Percentiles rank a stretch among this genome's conserved stretches.
These are phyloP conservation scores for Furculomyces boomerangus DNA, from an alignment of 371 early-diverging fungal genomes.

Conservation along the genomic window DNA sequence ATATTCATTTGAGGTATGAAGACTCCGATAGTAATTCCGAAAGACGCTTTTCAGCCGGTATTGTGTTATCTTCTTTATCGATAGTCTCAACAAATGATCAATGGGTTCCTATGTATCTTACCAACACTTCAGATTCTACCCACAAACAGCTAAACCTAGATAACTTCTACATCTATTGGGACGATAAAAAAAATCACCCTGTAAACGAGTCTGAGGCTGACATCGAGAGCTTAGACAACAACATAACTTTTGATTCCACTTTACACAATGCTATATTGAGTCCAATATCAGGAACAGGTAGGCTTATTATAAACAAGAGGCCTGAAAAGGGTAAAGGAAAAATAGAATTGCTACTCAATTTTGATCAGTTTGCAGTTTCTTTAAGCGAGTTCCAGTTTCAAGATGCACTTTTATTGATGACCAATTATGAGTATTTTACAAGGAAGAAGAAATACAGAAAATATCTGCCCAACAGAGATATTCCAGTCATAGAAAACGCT, in stretches of 20 bases:
- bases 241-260: constrained; percentile 25
- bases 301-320: constrained; percentile 51
- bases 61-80: constrained; percentile 76
- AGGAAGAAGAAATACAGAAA: constrained; percentile 62
- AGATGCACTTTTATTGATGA: constrained; percentile 58
- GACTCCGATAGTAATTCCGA: constrained; percentile 59
- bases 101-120: constrained; percentile 68
- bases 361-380: constrained; percentile 83
- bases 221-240: background rate
- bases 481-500: constrained; percentile 65
- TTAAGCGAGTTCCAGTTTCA: constrained; percentile 80
- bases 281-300: constrained; percentile 86
- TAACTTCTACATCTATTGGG: constrained; percentile 77
- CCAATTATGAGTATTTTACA: constrained; percentile 59
- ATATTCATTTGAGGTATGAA: constrained; percentile 91
- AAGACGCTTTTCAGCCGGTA: constrained; percentile 75
- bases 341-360: constrained; percentile 45
- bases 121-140: constrained; percentile 53
- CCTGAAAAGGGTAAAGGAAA: constrained; percentile 44
- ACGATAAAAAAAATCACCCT: constrained; percentile 36
- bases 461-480: constrained; percentile 53
- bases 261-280: constrained; percentile 72
- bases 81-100: constrained; percentile 82
- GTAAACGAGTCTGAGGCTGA: constrained; percentile 8
- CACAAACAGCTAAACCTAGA: constrained; percentile 73